Base-by-base conservation (phyloP, 2,329 filamentous ascomycete genomes). In the Botrytis aclada region DNA sequence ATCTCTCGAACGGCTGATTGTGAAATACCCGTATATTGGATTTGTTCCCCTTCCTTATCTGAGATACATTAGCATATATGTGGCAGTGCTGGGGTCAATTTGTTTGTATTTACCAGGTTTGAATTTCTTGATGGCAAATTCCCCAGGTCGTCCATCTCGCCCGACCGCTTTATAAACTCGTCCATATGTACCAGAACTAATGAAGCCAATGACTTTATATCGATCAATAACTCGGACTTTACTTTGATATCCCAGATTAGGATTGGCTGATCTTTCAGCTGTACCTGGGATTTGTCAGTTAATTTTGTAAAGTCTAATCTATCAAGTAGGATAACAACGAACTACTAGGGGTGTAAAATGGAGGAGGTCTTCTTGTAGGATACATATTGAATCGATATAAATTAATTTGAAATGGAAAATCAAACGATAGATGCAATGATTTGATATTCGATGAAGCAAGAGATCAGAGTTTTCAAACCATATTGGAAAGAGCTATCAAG, bases 101-200 rank as follows among this genome's bases (percentile, higher is more conserved):
- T 45, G 12, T 41, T n/a, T 73, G 61, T 25, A 61, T 69, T 45
- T 74, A 81, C 80, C 80, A 9, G 66, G 80, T 83, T 79, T 82
- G 76, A 82, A 97, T 88, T 99, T 99, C 82, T 99, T 99, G 85
- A 99, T 99, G 78, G 96, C 96, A 81, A 97, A 98, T 80, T 97
- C 94, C 75, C 93, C 93, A 69, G 89, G 84, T 81, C 90, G 85
- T 78, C 90, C 89, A 84, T 92, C 88, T 76, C 91, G 90, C 78
- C 93, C 90, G 61, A 94, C 86, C 29, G 96, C 96, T 82, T 99
- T 99, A 88, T 98, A 99, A 12, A 99, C 96, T 45, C 96, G 92
- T 51, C 96, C 96, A 88, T 99, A 99, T 25, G 96, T 99, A 64
- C 96, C 96, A 78, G 94, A 97, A 81, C 94, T 97, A 79, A 99